Base-by-base conservation (phyloP, 768 basidiomycete species). In the Dentipellis sp. region DNA sequence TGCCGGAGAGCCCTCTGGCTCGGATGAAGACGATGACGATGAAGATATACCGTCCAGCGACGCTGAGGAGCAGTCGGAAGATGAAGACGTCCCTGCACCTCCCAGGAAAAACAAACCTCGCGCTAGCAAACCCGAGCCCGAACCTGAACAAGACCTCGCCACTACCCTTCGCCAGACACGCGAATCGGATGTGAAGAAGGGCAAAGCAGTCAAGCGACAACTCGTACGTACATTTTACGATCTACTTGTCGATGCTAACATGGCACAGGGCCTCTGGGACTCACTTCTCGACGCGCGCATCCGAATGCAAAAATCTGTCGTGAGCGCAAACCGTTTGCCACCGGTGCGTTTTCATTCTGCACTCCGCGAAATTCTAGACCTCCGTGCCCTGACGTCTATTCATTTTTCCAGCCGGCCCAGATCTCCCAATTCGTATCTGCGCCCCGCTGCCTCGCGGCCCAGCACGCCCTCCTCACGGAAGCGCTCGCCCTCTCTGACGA, bases 271-370 rank as follows among this genome's bases (percentile, higher is more conserved):
- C 2, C 69, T 94, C 37, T 97, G 92, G 88, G 92, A 97, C 67
- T 75, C 78, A 4, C 75, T 97, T 38, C 76, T 97, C 29, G 91
- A 97, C 66, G 82, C 89, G n/a, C 82, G 95, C 37, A 98, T 98
- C 67, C 84, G 84, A 22, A 69, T 97, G 46, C 95, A 97, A 71
- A 97, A 94, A 72, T 79, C 85, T 21, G 74, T 83, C 47, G 64
- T 74, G 1, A 73, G 84, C 10, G 76, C 83, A 6, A 89, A 91
- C 64, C 72, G 72, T 50, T 74, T 97, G 6, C 86, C 89, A 36
- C 64, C 61, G 36, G 91, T 86, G 64, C 62, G 83, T 71, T 38
- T 42, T 58, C 38, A 45, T 42, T 29, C 35, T 42, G 22, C 23
- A 7, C 46, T 56, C 37, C 5, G 42, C 46, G 34, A 10, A 50